Evolutionary conservation across 345 rosid species (phyloP), one percentile per base, ranked within the genome.

Genomic region (Rhodamnia argentea): DNA sequence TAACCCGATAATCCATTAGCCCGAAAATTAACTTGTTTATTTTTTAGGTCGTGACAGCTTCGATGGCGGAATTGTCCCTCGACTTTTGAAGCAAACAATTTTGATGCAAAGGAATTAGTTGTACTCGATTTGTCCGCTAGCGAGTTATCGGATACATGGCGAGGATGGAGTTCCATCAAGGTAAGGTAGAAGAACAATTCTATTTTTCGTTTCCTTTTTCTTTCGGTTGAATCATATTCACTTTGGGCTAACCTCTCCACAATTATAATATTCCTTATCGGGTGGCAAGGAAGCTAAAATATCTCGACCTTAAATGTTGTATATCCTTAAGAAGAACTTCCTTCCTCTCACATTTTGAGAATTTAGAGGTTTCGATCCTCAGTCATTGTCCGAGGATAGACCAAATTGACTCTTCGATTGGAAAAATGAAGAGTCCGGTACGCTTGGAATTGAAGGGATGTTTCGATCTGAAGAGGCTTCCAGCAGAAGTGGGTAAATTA

Each of bases 341-440:
- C 59, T 56, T 56, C 59, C 59, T 56, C 5, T 56, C 59, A 56
- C 0, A 4, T 56, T 56, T 56, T 4, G 59, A 56, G 59, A 56
- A 56, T 22, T 56, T 56, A 9, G 59, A 56, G 59, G 59, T 56
- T 56, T 5, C 22, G 59, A 56, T 56, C 5, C 26, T 56, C 11
- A 16, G 2, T 1, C 0, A 22, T 56, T 56, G 59, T 56, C 0
- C 0, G 7, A 0, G 12, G 4, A 22, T 56, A 56, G 4, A 56
- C 12, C 26, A 56, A 56, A 23, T 56, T 22, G 59, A 56, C n/a
- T 56, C 59, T 56, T 56, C 26, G 59, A 56, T 56, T 56, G n/a
- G 59, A 56, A 22, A 56, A 10, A 56, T 56, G n/a, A 56, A 23
- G 59, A 22, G n/a, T 56, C 59, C 22, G 26, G 59, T 56, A 22